phyloP scores from a whole-genome alignment of 805 yeast species.

The Metschnikowia reukaufii region DNA sequence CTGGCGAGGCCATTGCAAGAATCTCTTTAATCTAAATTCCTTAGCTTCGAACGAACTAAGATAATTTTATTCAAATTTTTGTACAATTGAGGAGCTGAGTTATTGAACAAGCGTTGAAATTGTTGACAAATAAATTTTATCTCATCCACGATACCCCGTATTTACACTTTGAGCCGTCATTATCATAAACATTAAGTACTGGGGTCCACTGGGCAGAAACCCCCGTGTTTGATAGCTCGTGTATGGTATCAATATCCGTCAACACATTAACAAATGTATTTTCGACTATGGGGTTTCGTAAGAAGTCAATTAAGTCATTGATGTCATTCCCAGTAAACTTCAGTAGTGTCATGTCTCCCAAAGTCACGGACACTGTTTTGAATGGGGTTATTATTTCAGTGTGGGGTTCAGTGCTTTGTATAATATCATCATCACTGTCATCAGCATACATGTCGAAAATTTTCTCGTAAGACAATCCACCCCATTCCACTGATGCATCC shows the following conservation, averaged over 20 bases:
- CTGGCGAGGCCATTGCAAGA: too few species aligned
- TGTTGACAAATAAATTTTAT: too few species aligned
- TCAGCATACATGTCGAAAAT: slow-evolving; percentile 37
- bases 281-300: slow-evolving; percentile 8
- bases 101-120: too few species aligned
- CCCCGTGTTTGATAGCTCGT: slow-evolving; percentile 13
- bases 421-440: slow-evolving; percentile 25
- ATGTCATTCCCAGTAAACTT: slow-evolving; percentile 9
- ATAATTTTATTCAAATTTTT: too few species aligned
- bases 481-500: slow-evolving; percentile 71
- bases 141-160: slow-evolving; percentile 17
- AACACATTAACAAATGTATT: slow-evolving; percentile 13
- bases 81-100: too few species aligned
- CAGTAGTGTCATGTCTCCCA: slow-evolving; percentile 8
- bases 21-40: too few species aligned
- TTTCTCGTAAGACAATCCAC: slow-evolving; percentile 55
- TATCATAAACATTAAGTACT: slow-evolving; percentile 17
- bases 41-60: too few species aligned
- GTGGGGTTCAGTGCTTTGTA: not conserved
- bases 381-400: slow-evolving; percentile 3
- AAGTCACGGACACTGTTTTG: slow-evolving; percentile 1
- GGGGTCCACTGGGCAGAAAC: slow-evolving; percentile 21
- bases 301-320: slow-evolving; percentile 11
- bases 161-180: slow-evolving; percentile 8
- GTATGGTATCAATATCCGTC: slow-evolving; percentile 12